Base-by-base conservation (phyloP, 108 stramenopile genomes). In the Aurantiochytrium sp. region DNA sequence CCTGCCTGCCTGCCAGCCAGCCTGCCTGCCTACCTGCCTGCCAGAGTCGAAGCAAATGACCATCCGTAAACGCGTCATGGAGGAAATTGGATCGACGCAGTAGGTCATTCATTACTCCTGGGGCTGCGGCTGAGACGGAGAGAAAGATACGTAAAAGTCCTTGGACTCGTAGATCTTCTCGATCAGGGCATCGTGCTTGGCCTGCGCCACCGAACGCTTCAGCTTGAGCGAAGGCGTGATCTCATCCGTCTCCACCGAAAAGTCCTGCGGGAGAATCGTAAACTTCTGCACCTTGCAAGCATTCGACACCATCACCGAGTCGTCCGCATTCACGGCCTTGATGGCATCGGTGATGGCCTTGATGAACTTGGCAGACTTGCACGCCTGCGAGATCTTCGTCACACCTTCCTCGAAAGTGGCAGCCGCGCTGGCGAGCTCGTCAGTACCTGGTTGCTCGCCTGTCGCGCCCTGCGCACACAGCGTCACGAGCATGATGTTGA, bases 221-320 rank as follows among this genome's bases (percentile, higher is more conserved):
- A 96, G 88, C 89, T 96, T 96, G 72, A 96, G 59, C 35, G 96
- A 95, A 5, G 96, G 95, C 35, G 96, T 96, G 35, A 96, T 94
- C 88, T 95, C 95, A 23, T 95, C 95, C 28, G 91, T 92, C 45
- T 92, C 58, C 45, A 93, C 95, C 51, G 88, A 87, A 90, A 96
- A 95, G 88, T 94, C 94, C 35, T 58, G 72, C 45, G 92, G 89
- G 28, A 96, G 60, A 44, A 95, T 14, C 28, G 60, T 44, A 91
- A 92, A 94, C 89, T 96, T 96, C 44, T 89, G 90, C 18, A 96
- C 91, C 58, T 91, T 89, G 89, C 94, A 95, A 21, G 96, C 95
- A 25, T 93, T 93, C 57, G 94, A 94, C 10, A 89, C 95, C 53
- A 95, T 90, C 29, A 58, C 55, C 6, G n/a, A 25, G 25, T 53